Evolutionary conservation across 202 grass and related monocot species (phyloP).

Genomic region (Brachypodium distachyon): DNA sequence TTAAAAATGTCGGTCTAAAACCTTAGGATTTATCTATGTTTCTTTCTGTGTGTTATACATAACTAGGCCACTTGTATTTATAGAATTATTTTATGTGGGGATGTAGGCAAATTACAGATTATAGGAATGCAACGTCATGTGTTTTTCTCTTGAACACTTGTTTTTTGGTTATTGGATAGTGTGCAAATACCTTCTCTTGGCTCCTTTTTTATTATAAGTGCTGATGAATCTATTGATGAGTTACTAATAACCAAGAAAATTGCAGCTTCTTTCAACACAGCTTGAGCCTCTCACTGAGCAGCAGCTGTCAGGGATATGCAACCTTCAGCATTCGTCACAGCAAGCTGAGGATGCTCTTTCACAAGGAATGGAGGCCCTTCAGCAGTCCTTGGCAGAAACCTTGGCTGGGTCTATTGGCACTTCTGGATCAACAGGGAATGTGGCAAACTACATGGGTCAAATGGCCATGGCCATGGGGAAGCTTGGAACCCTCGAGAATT

Average conservation of each 20-base stretch:
- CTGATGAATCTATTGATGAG: background rate
- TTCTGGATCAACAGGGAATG: constrained; percentile 80
- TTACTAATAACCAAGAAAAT: constrained; percentile 26
- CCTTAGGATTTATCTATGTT: background rate
- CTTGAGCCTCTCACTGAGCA: constrained; percentile 92
- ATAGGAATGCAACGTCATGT: background rate
- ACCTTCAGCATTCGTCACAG: constrained; percentile 91
- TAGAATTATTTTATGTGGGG: background rate
- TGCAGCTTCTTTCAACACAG: constrained; percentile 83
- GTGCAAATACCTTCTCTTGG: background rate
- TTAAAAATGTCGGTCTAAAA: background rate
- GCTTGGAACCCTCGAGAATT: constrained; percentile 87
- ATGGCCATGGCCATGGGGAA: constrained; percentile 99
- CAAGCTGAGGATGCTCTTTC: constrained; percentile 97
- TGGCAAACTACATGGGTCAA: constrained; percentile 98
- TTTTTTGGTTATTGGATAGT: background rate
- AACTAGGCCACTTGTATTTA: background rate
- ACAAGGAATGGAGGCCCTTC: constrained; percentile 98
- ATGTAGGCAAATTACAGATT: background rate
- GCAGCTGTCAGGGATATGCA: constrained; percentile 78
- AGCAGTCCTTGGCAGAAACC: constrained; percentile 91
- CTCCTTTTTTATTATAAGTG: background rate
- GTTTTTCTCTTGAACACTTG: background rate
- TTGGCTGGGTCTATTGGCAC: constrained; percentile 81
- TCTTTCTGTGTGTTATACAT: background rate